These are phyloP conservation scores for Amanita muscaria DNA, from an alignment of 768 basidiomycete genomes.

Conservation along the genomic window DNA sequence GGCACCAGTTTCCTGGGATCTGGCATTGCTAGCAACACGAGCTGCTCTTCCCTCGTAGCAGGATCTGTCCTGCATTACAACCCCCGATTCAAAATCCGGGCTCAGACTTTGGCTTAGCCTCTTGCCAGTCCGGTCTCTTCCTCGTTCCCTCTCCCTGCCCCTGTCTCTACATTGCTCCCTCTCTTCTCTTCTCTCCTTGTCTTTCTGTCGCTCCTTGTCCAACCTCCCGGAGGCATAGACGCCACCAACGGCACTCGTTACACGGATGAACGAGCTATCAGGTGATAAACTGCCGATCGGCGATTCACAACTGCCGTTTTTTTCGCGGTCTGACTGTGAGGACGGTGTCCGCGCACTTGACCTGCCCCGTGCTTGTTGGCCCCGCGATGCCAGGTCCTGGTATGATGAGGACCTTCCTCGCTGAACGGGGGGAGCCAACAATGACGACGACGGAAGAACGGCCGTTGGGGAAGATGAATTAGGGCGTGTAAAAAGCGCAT, in stretches of 20 bases:
- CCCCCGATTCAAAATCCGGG: constrained; percentile 9
- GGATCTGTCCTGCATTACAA: constrained; percentile 2
- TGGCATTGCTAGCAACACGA: neutral
- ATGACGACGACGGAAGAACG: constrained; percentile 3
- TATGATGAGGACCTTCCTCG: constrained; percentile 6
- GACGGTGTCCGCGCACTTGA: constrained; percentile 8
- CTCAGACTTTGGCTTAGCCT: constrained; percentile 6
- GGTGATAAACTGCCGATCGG: constrained; percentile 9
- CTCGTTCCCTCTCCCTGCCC: constrained; percentile 11
- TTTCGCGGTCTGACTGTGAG: constrained; percentile 5
- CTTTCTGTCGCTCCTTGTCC: constrained; percentile 9
- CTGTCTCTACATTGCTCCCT: constrained; percentile 8
- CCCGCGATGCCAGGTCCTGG: constrained; percentile 1
- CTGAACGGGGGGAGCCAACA: constrained; percentile 3
- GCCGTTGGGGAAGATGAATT: neutral
- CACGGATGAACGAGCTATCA: constrained; percentile 5
- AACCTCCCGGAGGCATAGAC: constrained; percentile 5
- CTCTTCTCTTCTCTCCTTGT: constrained; percentile 9
- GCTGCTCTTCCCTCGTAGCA: neutral
- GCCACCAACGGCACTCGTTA: constrained; percentile 3
- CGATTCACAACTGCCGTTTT: constrained; percentile 2
- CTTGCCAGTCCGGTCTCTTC: constrained; percentile 5
- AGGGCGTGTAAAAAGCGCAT: neutral
- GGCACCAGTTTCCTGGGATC: neutral
- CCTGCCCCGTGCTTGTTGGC: constrained; percentile 2